phyloP scores from a whole-genome alignment of 192 early-diverging fungal genomes.

The Chytriomyces sp. region DNA sequence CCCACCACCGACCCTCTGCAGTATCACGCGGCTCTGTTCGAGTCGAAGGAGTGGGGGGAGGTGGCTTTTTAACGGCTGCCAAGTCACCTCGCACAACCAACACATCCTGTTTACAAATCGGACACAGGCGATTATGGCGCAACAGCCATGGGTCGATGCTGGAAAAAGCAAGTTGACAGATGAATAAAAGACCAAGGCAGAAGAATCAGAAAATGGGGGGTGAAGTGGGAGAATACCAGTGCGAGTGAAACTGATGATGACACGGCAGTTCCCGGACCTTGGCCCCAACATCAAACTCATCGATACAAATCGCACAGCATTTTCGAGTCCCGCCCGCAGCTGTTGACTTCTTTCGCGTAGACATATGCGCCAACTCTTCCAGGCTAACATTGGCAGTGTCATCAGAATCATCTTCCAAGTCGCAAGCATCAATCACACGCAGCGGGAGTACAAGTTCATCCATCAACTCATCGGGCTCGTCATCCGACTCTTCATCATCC shows the following conservation, averaged over 20 bases:
- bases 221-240: conserved; percentile 29
- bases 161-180: neutral
- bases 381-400: neutral
- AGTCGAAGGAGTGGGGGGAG: neutral
- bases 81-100: conserved; percentile 11
- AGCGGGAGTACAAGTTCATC: conserved; percentile 36
- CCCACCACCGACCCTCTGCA: neutral
- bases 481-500: neutral
- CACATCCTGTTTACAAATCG: conserved; percentile 58
- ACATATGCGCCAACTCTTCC: neutral
- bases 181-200: neutral
- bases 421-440: conserved; percentile 29
- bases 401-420: conserved; percentile 17
- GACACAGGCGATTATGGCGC: conserved; percentile 54
- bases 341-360: conserved; percentile 14
- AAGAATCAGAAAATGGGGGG: neutral
- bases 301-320: conserved; percentile 59
- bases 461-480: conserved; percentile 29
- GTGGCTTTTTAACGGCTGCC: neutral
- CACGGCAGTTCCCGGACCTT: conserved; percentile 52
- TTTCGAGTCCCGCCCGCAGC: conserved; percentile 40
- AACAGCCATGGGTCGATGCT: conserved; percentile 61
- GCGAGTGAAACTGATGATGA: conserved; percentile 52
- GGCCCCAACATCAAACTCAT: conserved; percentile 51
- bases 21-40: neutral